Evolutionary conservation across 1,284 basidiomycete genomes (phyloP), one percentile per base, ranked within the genome.

Genomic region (Meripilus lineatus): DNA sequence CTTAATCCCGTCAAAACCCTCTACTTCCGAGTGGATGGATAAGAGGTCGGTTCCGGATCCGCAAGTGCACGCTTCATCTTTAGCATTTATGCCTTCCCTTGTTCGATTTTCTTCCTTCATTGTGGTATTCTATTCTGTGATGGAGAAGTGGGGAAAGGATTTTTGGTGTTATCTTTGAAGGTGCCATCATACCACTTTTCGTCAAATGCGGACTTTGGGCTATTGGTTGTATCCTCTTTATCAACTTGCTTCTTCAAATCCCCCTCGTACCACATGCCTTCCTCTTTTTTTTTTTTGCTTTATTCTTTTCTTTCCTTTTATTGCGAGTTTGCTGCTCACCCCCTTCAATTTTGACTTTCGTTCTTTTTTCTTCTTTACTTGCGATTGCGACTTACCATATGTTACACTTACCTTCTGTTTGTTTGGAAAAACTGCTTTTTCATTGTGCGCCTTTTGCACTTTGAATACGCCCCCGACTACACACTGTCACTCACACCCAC

Each of bases 191-290:
- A 38, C 22, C 44, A 37, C 42, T 40, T 32, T 38, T 37, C 47
- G 35, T 46, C 43, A 50, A 45, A 47, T 52, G 55, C 58, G 58
- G 61, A 58, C 55, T 51, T 70, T 77, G 76, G 77, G 77, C 74
- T 79, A 71, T 78, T 79, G 72, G 75, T 79, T 78, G 75, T 63
- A 60, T 30, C 62, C 60, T 72, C 64, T 68, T 72, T 71, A 70
- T 72, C 64, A 63, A 65, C 63, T 71, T n/a, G n/a, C n/a, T n/a
- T n/a, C n/a, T n/a, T n/a, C n/a, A n/a, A n/a, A n/a, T n/a, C n/a
- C n/a, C n/a, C n/a, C n/a, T n/a, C n/a, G n/a, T n/a, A n/a, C n/a
- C n/a, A n/a, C n/a, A n/a, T 64, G 55, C 48, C 57, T 60, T 68
- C 60, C 57, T 46, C 53, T 49, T 56, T 41, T 43, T 22, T 32